These are phyloP conservation scores for Aspergillus tamarii DNA, from an alignment of 2,329 filamentous ascomycete species.

Conservation along the genomic window DNA sequence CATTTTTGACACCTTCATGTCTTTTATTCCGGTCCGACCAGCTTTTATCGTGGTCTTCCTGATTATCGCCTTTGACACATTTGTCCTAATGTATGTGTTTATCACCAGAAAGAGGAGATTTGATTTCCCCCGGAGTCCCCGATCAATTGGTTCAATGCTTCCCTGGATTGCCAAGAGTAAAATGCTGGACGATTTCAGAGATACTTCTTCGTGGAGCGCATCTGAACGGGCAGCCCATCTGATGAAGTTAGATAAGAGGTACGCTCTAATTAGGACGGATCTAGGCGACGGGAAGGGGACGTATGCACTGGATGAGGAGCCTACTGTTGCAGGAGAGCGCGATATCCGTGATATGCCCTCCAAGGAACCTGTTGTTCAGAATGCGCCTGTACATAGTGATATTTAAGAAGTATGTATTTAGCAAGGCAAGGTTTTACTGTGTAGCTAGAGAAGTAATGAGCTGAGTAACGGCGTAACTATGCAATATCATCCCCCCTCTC, in stretches of 20 bases:
- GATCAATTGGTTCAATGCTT: constrained; percentile 23
- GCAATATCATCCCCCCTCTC: too few species aligned
- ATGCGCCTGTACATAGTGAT: background rate
- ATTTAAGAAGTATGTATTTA: background rate
- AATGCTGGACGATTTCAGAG: constrained; percentile 20
- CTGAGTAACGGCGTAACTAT: too few species aligned
- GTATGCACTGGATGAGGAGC: constrained; percentile 13
- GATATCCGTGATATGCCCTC: background rate
- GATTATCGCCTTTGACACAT: constrained; percentile 21
- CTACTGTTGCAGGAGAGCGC: background rate
- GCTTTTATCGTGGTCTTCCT: constrained; percentile 23
- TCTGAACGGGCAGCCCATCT: constrained; percentile 17
- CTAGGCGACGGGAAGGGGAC: constrained; percentile 4
- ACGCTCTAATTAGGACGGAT: constrained; percentile 8
- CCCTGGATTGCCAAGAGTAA: constrained; percentile 21
- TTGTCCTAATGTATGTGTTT: constrained; percentile 24
- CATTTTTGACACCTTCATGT: constrained; percentile 16
- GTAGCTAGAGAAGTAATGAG: too few species aligned
- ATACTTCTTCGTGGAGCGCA: constrained; percentile 13
- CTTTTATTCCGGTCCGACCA: constrained; percentile 18
- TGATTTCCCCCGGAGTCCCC: constrained; percentile 20
- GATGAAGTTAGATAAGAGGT: constrained; percentile 13
- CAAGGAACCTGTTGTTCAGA: background rate
- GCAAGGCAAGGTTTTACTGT: too few species aligned
- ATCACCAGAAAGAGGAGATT: constrained; percentile 17